phyloP scores from a whole-genome alignment of 768 basidiomycete species.

The Auricularia heimuer region DNA sequence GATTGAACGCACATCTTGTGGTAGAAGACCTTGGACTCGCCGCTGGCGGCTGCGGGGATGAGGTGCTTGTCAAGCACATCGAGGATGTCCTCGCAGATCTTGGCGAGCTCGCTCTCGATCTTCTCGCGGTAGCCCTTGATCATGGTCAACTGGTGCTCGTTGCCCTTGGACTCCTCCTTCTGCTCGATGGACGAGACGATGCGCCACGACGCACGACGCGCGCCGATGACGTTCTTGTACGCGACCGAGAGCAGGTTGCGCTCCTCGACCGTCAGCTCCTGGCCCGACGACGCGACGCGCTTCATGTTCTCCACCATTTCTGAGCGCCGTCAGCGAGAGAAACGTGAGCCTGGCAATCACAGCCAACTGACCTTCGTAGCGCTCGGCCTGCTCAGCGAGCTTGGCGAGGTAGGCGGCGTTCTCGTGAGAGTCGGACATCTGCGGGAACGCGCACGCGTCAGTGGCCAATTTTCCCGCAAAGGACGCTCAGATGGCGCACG shows the following conservation, averaged over 20 bases:
- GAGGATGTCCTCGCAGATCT: conserved; percentile 73
- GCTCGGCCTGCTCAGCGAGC: conserved; percentile 80
- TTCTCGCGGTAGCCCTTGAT: conserved; percentile 63
- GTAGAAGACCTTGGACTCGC: conserved; percentile 84
- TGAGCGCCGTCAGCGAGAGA: conserved; percentile 31
- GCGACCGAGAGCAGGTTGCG: conserved; percentile 83
- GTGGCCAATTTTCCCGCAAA: not conserved
- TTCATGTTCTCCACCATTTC: conserved; percentile 76
- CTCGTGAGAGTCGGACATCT: conserved; percentile 23
- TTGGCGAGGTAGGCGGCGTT: conserved; percentile 58
- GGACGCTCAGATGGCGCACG: not conserved
- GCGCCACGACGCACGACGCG: conserved; percentile 80
- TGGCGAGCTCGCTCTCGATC: conserved; percentile 68
- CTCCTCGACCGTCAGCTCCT: conserved; percentile 70
- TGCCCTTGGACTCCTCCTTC: conserved; percentile 29
- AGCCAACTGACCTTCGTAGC: conserved; percentile 60
- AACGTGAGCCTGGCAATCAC: not conserved
- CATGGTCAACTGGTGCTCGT: conserved; percentile 48
- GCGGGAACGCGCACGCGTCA: not conserved
- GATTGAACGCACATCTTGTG: conserved; percentile 50
- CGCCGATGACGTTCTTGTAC: conserved; percentile 84
- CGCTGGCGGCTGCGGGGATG: conserved; percentile 52
- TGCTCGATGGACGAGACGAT: conserved; percentile 50
- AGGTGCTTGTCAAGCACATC: conserved; percentile 54
- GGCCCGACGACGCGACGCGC: conserved; percentile 53